Evolutionary conservation across 129 eudicot species (phyloP).

Genomic region (Gnaphalium uliginosum): DNA sequence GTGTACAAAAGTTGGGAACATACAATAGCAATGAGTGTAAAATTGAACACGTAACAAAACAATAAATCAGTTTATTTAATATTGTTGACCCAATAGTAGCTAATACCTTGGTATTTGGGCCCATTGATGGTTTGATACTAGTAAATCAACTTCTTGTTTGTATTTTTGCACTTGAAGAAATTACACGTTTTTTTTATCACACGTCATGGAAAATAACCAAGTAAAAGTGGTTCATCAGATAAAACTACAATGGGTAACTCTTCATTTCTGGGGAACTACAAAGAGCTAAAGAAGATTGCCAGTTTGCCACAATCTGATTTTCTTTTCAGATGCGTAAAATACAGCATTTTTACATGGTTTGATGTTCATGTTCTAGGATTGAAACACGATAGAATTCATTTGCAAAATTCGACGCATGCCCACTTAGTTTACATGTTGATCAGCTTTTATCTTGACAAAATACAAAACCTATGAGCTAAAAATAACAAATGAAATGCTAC

Average conservation of each 20-base stretch:
- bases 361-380: not conserved
- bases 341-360: conserved; percentile 14
- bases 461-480: conserved; percentile 24
- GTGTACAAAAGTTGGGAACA: too few species aligned
- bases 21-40: too few species aligned
- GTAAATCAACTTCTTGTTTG: too few species aligned
- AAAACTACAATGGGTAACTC: too few species aligned
- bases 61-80: too few species aligned
- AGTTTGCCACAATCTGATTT: not conserved
- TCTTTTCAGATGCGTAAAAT: not conserved
- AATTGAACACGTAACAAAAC: too few species aligned
- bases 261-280: not conserved
- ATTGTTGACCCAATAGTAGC: not conserved
- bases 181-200: not conserved
- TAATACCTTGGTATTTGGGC: not conserved
- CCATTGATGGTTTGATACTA: not conserved
- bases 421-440: conserved; percentile 24
- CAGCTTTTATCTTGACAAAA: conserved; percentile 19
- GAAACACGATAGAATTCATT: conserved; percentile 18
- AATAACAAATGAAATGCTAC: conserved; percentile 35
- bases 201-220: not conserved
- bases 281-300: not conserved
- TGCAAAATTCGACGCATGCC: conserved; percentile 11
- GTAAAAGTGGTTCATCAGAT: not conserved
- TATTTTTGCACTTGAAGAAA: too few species aligned